Conservation (phyloP, 2,329 filamentous ascomycete species). For the Elsinoe perseae region DNA sequence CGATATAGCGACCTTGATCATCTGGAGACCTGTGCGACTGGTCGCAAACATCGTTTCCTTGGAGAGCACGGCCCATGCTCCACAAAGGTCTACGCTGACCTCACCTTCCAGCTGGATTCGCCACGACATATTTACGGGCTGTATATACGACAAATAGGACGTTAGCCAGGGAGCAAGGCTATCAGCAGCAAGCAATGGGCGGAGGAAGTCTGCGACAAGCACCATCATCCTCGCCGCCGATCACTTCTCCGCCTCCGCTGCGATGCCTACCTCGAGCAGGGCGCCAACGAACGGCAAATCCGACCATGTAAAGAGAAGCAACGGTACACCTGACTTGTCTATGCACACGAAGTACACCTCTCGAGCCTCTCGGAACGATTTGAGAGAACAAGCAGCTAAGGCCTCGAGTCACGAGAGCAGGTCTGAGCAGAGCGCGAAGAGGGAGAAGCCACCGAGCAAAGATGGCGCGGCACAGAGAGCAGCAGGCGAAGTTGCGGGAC, state of each 20-base stretch:
- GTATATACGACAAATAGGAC: not conserved
- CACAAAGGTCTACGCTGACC: conserved; percentile 14
- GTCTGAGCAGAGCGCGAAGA: conserved; percentile 9
- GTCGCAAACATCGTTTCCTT: conserved; percentile 8
- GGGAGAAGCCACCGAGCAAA: conserved; percentile 42
- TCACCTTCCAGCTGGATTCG: not conserved
- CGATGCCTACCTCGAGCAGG: conserved; percentile 9
- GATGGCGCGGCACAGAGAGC: conserved; percentile 58
- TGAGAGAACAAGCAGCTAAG: conserved; percentile 1
- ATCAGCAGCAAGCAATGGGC: conserved; percentile 2
- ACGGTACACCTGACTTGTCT: conserved; percentile 9
- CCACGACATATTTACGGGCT: not conserved
- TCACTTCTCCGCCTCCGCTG: not conserved
- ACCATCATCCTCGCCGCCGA: not conserved
- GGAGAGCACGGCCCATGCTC: conserved; percentile 5
- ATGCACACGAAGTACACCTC: conserved; percentile 9
- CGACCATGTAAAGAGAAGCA: conserved; percentile 15
- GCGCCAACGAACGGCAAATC: conserved; percentile 4
- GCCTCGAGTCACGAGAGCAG: conserved; percentile 4
- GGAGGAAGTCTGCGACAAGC: not conserved
- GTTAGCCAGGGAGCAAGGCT: not conserved
- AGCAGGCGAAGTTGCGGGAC: conserved; percentile 62
- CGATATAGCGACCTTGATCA: not conserved
- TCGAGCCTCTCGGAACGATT: conserved; percentile 1
- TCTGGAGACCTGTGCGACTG: not conserved